A percentile compares a stretch with the other conserved stretches of the same genome.
Evolutionary conservation across 2,329 filamentous ascomycete species (phyloP).

Genomic region (Biscogniauxia mediterranea): DNA sequence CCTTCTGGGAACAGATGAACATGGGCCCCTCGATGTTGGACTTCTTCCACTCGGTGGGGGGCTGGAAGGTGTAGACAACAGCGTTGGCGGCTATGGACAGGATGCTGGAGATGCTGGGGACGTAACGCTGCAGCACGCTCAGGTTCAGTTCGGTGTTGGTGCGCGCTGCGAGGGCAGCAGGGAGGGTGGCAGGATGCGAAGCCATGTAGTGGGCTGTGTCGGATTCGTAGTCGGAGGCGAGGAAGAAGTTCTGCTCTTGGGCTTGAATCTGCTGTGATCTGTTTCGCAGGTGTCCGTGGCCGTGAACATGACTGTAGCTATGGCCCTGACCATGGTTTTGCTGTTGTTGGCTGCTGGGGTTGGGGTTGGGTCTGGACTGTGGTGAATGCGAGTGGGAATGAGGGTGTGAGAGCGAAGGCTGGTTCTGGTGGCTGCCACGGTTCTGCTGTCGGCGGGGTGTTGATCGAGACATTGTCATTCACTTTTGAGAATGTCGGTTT

Average conservation of each 20-base stretch:
- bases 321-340: constrained; percentile 11
- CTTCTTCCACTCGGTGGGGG: constrained; percentile 75
- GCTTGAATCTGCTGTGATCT: constrained; percentile 29
- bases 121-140: constrained; percentile 76
- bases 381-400: background rate
- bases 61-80: constrained; percentile 74
- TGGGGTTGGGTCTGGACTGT: constrained; percentile 2
- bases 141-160: constrained; percentile 87
- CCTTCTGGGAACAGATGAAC: constrained; percentile 72
- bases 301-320: constrained; percentile 1
- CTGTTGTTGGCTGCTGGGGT: constrained; percentile 2
- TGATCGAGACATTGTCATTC: constrained; percentile 35
- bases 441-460: constrained; percentile 35
- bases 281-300: constrained; percentile 36
- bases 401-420: constrained; percentile 11
- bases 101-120: constrained; percentile 70
- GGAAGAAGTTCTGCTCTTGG: constrained; percentile 32
- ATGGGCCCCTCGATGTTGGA: constrained; percentile 80
- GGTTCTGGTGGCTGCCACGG: constrained; percentile 21
- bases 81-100: constrained; percentile 81
- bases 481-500: constrained; percentile 17
- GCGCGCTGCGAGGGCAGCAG: constrained; percentile 57
- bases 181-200: constrained; percentile 37
- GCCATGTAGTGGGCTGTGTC: constrained; percentile 54
- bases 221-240: constrained; percentile 63